These are phyloP conservation scores for Auxenochlorella protothecoides DNA, from an alignment of 139 green algal genomes.

Conservation along the genomic window DNA sequence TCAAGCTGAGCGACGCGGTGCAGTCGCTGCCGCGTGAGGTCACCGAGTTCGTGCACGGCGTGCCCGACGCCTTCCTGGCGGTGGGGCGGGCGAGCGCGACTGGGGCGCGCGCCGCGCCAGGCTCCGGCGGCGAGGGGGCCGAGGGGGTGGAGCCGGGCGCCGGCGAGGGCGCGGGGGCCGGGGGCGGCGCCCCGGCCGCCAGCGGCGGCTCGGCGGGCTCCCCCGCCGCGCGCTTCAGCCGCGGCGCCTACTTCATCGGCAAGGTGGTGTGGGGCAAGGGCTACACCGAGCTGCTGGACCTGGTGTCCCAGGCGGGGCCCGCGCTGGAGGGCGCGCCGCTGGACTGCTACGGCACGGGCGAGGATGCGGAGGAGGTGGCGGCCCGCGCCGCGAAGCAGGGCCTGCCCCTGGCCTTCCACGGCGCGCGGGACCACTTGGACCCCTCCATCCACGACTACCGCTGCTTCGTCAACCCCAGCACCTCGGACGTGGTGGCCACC, in stretches of 20 bases:
- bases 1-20: slow-evolving; percentile 96
- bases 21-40: slow-evolving; percentile 78
- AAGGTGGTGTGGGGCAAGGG: slow-evolving; percentile 95
- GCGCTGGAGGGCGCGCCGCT: slow-evolving; percentile 28
- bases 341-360: slow-evolving; percentile 89
- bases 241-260: slow-evolving; percentile 93
- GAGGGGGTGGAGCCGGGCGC: background rate
- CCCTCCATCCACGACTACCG: slow-evolving; percentile 74
- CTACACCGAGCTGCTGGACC: slow-evolving; percentile 93
- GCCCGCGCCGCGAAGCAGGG: slow-evolving; percentile 23
- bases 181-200: background rate
- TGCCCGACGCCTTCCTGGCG: slow-evolving; percentile 79
- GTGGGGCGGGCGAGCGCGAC: slow-evolving; percentile 52
- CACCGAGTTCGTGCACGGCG: slow-evolving; percentile 92
- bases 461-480: slow-evolving; percentile 92
- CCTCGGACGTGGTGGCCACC: slow-evolving; percentile 92
- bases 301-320: slow-evolving; percentile 40
- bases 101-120: background rate
- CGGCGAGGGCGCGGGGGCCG: no score
- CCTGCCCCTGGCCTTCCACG: slow-evolving; percentile 76
- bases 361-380: slow-evolving; percentile 57
- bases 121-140: background rate
- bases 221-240: slow-evolving; percentile 18
- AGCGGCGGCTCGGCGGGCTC: background rate
- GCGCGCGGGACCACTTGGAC: slow-evolving; percentile 83